Evolutionary conservation across 2,329 filamentous ascomycete species (phyloP).

Genomic region (Penicillium sp.): DNA sequence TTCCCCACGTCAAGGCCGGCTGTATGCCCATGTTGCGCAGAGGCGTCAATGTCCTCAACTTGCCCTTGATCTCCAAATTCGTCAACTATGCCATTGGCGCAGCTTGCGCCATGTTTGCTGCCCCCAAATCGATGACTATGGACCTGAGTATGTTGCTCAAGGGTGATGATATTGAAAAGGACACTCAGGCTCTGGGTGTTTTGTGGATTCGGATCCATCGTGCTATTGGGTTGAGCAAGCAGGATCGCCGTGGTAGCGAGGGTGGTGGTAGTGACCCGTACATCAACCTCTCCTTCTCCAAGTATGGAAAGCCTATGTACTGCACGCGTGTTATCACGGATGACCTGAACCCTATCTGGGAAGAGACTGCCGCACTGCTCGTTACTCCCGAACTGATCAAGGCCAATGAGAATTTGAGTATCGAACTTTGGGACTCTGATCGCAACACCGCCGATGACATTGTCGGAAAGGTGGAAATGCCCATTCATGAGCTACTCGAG

Average conservation of each 20-base stretch:
- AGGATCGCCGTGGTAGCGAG: constrained; percentile 76
- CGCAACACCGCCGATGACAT: constrained; percentile 89
- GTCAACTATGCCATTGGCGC: constrained; percentile 93
- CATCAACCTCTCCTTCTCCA: constrained; percentile 90
- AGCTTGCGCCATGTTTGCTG: constrained; percentile 85
- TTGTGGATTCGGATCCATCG: constrained; percentile 90
- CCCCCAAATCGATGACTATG: constrained; percentile 88
- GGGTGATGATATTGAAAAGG: constrained; percentile 89
- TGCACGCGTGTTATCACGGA: constrained; percentile 95
- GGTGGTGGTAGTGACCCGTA: constrained; percentile 93
- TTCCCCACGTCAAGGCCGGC: constrained; percentile 83
- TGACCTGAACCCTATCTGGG: constrained; percentile 88
- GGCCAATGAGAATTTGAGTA: constrained; percentile 85
- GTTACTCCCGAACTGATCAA: constrained; percentile 89
- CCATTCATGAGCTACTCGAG: constrained; percentile 91
- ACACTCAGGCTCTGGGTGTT: constrained; percentile 77
- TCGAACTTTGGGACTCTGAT: constrained; percentile 96
- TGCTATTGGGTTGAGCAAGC: constrained; percentile 83
- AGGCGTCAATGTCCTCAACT: constrained; percentile 85
- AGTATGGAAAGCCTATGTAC: constrained; percentile 97
- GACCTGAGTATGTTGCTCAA: constrained; percentile 88
- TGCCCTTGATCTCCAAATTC: constrained; percentile 92
- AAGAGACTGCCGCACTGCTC: constrained; percentile 79
- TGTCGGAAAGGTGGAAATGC: constrained; percentile 89
- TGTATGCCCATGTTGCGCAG: constrained; percentile 91